Conservation (phyloP, 768 basidiomycete species). For the Clitopilus hobsonii region DNA sequence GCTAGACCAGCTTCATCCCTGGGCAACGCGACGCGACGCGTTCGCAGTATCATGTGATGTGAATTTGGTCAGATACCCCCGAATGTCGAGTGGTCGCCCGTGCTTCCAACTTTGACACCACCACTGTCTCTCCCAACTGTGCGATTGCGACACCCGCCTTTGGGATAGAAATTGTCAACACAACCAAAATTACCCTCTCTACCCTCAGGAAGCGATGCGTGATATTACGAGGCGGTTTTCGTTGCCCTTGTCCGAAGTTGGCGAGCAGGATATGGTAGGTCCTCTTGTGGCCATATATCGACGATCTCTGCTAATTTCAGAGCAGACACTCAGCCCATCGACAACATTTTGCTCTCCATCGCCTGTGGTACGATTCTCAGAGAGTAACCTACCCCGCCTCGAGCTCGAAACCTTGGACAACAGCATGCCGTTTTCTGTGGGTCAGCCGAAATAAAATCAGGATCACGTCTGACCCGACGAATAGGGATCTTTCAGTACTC, state of each 20-base stretch:
- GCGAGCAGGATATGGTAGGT: not conserved
- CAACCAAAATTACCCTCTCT: too few species aligned
- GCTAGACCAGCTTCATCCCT: too few species aligned
- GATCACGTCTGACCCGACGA: not conserved
- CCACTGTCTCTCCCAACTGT: not conserved
- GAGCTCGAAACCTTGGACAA: not conserved
- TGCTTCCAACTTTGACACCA: not conserved
- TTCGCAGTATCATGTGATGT: not conserved
- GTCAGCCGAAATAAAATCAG: not conserved
- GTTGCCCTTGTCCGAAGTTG: not conserved
- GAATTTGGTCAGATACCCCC: not conserved
- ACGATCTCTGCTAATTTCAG: too few species aligned
- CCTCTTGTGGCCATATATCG: too few species aligned
- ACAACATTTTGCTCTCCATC: not conserved
- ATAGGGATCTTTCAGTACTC: not conserved
- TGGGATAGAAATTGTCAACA: not conserved
- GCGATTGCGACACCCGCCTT: not conserved
- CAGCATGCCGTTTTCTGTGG: not conserved
- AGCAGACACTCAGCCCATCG: not conserved
- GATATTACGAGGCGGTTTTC: not conserved
- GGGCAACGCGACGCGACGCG: too few species aligned
- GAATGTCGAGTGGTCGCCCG: not conserved
- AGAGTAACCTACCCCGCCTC: not conserved
- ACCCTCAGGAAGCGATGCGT: not conserved
- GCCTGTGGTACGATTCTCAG: not conserved